Evolutionary conservation across 148 eudicot species (phyloP), one percentile per base, ranked within the genome.

Genomic region (Gaultheria prostrata): DNA sequence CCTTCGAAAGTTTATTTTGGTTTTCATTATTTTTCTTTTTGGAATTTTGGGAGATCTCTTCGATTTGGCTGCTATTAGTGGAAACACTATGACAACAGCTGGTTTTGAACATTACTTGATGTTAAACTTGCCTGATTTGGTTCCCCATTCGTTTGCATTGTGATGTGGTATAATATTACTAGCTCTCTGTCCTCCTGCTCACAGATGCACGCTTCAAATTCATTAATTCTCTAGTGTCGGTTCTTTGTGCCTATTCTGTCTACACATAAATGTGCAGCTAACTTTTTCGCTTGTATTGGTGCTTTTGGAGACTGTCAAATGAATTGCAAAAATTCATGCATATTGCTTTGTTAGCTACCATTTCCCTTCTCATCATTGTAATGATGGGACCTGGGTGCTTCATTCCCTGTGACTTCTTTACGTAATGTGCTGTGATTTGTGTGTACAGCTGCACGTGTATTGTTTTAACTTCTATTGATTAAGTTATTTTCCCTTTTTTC

Each of bases 271-370:
- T 61, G 72, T 61, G 72, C 30, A 61, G 70, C 51, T 79, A 24
- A 59, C 48, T 35, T 79, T 43, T 21, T 13, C 2, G 9, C 9
- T 32, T 43, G 17, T n/a, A n/a, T 28, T n/a, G n/a, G 51, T 57
- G 53, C 72, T 79, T 78, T 78, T 17, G 24, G 6, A 21, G 43
- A 7, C 43, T 51, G 4, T 24, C 30, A 2, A 50, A 3, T 24
- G 32, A 79, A 79, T 30, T 24, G 18, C 81, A 59, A 78, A 76
- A 53, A 32, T 33, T 50, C 14, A 57, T 45, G 33, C 18, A 0
- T 63, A 7, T 46, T 63, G 56, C 82, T 80, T 80, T 39, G 6
- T 51, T 77, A 2, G 82, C 51, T 79, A 11, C 9, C 79, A 21
- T 24, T 11, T 8, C 79, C 49, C 81, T 63, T 80, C 51, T 2